Evolutionary conservation across 1,139 yeast species (phyloP), one percentile per base, ranked within the genome.

Genomic region (Debaryomyces fabryi): DNA sequence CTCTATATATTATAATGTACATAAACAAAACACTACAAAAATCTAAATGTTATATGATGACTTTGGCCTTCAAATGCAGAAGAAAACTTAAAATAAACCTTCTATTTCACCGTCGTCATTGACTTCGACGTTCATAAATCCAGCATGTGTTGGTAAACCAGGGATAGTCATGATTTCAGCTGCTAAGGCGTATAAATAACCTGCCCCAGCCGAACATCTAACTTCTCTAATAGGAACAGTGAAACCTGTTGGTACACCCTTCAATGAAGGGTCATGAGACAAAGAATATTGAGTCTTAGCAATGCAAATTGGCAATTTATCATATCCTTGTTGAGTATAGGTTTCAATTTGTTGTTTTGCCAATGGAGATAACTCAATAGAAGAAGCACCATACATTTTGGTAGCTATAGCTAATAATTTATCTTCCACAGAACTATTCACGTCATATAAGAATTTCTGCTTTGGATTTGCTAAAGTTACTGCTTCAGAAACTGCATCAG

Each of bases 121-220:
- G 38, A 87, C 88, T 67, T 87, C 93, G 47, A 87, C 92, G 58
- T 86, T 85, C 92, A 87, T 86, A 70, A 83, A 87, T 34, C 93
- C 93, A 51, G 89, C 86, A 65, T 85, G 87, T 10, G 93, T 86
- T 51, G 93, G 86, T 61, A 87, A 76, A 49, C 95, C 93, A 38
- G 95, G 95, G 60, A 87, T 87, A 29, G 95, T 87, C 82, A 83
- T 86, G 56, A 87, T 87, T 65, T 87, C 90, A 44, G 89, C 92
- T 21, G 93, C 92, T 58, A 87, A 74, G 1, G 93, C 95, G 62
- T 86, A 87, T 64, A 87, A 74, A 65, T 87, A 87, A 4, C 93
- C 93, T 44, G 93, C 93, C 68, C 95, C 93, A 49, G 88, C 85
- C 45, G 89, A 83, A 52, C 88, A 83, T 69, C 89, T 82, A 46